A percentile compares a stretch with the other conserved stretches of the same genome.
phyloP scores from a whole-genome alignment of 176 grass and related monocot genomes.

The Avena eriantha region DNA sequence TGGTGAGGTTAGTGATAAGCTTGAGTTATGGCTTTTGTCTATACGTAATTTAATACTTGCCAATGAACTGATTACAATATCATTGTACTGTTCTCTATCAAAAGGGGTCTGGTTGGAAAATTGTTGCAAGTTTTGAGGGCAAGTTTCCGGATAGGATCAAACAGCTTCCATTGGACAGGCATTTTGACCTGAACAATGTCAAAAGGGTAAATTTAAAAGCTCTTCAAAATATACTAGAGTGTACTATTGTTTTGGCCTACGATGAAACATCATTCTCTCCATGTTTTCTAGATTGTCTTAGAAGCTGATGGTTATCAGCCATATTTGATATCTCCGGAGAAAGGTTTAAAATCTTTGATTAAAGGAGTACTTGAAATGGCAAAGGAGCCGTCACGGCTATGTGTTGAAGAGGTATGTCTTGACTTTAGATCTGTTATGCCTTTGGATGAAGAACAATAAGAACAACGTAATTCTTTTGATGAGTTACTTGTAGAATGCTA shows the following conservation, averaged over 20 bases:
- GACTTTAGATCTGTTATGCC: slow-evolving; percentile 2
- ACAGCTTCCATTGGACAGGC: slow-evolving; percentile 84
- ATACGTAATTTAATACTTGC: slow-evolving; percentile 14
- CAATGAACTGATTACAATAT: slow-evolving; percentile 38
- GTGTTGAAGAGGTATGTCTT: slow-evolving; percentile 79
- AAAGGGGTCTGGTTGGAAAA: slow-evolving; percentile 92
- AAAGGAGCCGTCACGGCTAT: slow-evolving; percentile 89
- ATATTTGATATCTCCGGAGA: slow-evolving; percentile 95
- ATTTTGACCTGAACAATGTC: slow-evolving; percentile 95
- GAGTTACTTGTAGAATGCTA: slow-evolving; percentile 24
- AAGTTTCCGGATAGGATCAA: slow-evolving; percentile 97
- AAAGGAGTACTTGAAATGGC: slow-evolving; percentile 95
- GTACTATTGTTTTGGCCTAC: slow-evolving; percentile 37
- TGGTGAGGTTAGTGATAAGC: slow-evolving; percentile 78
- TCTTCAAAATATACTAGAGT: slow-evolving; percentile 24
- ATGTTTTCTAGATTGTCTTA: slow-evolving; percentile 77
- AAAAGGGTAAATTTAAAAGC: slow-evolving; percentile 75
- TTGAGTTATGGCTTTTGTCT: slow-evolving; percentile 28
- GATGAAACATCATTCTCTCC: slow-evolving; percentile 40
- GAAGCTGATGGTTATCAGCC: slow-evolving; percentile 98
- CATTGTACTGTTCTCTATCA: slow-evolving; percentile 32
- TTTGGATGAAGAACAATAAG: slow-evolving; percentile 44
- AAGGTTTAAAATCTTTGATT: slow-evolving; percentile 89
- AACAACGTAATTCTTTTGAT: slow-evolving; percentile 29
- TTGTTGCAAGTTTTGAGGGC: slow-evolving; percentile 93